phyloP scores from a whole-genome alignment of 495 filamentous ascomycete genomes.

The Podospora conica region DNA sequence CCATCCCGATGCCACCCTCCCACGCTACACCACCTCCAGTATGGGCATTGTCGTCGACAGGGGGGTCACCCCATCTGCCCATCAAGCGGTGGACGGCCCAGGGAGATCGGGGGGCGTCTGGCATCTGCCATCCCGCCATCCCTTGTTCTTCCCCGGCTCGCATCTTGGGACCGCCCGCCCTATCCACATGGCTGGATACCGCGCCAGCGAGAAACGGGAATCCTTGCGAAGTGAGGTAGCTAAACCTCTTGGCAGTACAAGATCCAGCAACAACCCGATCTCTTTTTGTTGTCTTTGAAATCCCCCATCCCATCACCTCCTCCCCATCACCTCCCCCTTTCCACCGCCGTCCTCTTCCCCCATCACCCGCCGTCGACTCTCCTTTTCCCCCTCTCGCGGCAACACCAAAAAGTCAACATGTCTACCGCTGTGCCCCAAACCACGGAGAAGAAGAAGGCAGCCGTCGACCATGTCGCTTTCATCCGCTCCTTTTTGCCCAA shows the following conservation, averaged over 20 bases:
- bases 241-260: neutral
- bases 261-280: neutral
- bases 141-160: neutral
- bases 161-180: neutral
- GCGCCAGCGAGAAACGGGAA: neutral
- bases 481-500: slow-evolving; percentile 48
- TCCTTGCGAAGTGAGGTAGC: neutral
- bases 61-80: neutral
- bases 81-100: neutral
- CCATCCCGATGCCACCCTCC: neutral
- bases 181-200: neutral
- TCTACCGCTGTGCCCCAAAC: neutral
- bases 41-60: neutral
- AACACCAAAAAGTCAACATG: slow-evolving; percentile 4
- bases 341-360: neutral
- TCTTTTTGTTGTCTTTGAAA: neutral
- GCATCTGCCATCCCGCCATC: neutral
- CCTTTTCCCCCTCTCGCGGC: neutral
- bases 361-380: neutral
- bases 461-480: slow-evolving; percentile 28
- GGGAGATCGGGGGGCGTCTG: neutral
- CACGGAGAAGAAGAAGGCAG: neutral
- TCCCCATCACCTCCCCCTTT: neutral
- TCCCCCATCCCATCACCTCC: neutral
- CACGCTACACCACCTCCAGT: neutral